These are phyloP conservation scores for Mortierella alpina DNA, from an alignment of 192 early-diverging fungal species.

Conservation along the genomic window DNA sequence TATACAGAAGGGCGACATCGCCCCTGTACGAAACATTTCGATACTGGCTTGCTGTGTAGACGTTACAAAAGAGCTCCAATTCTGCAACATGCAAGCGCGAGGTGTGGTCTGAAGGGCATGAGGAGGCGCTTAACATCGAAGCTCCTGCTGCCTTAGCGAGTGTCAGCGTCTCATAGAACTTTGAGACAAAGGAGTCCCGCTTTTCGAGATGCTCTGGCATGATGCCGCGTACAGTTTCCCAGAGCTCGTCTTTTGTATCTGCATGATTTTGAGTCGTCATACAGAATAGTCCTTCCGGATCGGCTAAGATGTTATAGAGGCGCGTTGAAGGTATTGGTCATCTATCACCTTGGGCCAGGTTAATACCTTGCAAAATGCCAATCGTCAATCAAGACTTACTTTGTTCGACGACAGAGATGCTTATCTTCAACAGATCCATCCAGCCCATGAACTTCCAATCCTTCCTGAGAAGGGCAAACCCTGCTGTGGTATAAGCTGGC, in stretches of 20 bases:
- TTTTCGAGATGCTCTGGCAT: constrained; percentile 19
- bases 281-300: constrained; percentile 44
- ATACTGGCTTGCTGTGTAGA: constrained; percentile 32
- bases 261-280: constrained; percentile 22
- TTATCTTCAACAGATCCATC: constrained; percentile 29
- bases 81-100: constrained; percentile 23
- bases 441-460: constrained; percentile 51
- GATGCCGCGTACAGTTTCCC: constrained; percentile 35
- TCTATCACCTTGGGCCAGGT: not conserved
- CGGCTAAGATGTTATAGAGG: constrained; percentile 1
- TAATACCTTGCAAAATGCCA: not conserved
- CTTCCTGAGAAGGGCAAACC: constrained; percentile 7
- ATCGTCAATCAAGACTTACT: constrained; percentile 10
- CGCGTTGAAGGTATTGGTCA: not conserved
- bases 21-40: constrained; percentile 15
- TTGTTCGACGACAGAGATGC: constrained; percentile 32
- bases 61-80: constrained; percentile 36
- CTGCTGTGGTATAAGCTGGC: not conserved
- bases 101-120: not conserved
- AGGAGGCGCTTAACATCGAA: not conserved
- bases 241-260: constrained; percentile 23
- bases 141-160: constrained; percentile 14
- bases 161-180: constrained; percentile 19
- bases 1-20: constrained; percentile 34
- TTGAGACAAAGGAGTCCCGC: constrained; percentile 32